These are phyloP conservation scores for Phialemoniopsis sp. DNA, from an alignment of 2,329 filamentous ascomycete species.

Conservation along the genomic window DNA sequence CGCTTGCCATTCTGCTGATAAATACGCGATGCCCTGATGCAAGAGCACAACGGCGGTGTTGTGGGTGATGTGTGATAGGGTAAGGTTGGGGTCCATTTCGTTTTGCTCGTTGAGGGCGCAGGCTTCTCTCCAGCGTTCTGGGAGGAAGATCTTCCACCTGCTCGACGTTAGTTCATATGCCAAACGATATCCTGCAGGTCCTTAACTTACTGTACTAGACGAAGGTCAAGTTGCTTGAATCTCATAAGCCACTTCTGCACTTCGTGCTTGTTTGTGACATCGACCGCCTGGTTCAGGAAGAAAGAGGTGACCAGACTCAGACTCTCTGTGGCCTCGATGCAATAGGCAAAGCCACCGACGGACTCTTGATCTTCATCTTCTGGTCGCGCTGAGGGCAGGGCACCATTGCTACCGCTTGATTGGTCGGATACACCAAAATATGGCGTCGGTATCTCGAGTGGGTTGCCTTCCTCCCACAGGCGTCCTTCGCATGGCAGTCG, in stretches of 20 bases:
- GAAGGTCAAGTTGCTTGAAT: conserved; percentile 6
- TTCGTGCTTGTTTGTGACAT: background rate
- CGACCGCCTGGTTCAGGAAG: background rate
- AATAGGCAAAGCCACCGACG: background rate
- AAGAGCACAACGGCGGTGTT: conserved; percentile 35
- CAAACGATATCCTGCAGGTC: background rate
- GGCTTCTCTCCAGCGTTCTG: conserved; percentile 33
- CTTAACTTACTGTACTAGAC: background rate
- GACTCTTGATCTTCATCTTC: background rate
- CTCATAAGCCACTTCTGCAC: conserved; percentile 4
- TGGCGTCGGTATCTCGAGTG: no score
- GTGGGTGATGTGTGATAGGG: conserved; percentile 35
- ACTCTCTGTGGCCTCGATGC: background rate
- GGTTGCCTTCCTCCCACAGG: no score
- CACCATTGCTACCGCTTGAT: background rate
- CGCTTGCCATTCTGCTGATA: conserved; percentile 21
- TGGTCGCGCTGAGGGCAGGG: background rate
- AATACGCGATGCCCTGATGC: conserved; percentile 34
- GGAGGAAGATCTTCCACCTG: conserved; percentile 40
- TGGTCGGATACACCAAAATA: background rate
- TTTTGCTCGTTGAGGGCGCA: conserved; percentile 31
- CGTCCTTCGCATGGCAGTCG: conserved; percentile 25
- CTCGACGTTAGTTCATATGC: no score
- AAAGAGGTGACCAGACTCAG: no score
- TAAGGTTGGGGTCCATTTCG: conserved; percentile 39